Evolutionary conservation across 2,329 filamentous ascomycete species (phyloP), one percentile per base, ranked within the genome.

Genomic region (Sordariomycetes sp.): DNA sequence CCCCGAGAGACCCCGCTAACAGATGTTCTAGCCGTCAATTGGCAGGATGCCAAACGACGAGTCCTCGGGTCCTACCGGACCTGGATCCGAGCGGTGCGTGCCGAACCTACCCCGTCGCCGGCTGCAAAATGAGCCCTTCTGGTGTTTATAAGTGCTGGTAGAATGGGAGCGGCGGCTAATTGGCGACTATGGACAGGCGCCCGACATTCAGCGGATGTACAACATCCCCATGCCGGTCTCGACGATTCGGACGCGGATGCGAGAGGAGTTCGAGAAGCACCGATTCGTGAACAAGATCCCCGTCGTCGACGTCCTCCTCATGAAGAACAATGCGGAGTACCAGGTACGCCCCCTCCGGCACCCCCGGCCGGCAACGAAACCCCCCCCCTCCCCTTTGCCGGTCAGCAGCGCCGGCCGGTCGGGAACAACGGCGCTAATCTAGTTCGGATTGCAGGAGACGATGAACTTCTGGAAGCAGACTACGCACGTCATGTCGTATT

Each of bases 401-500:
- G 39, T n/a, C n/a, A 2, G 5, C 17, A 45, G n/a, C 3, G 39
- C 39, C 10, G 13, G 10, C 39, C 6, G 15, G 39, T 3, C 15
- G 15, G 39, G n/a, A 45, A 17, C 39, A 7, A 45, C 15, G 39
- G 13, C 25, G 22, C 48, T 53, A 24, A 53, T 45, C 50, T 36
- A 53, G 58, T 20, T 52, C 12, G 55, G 50, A 34, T 22, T 57
- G 58, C 65, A 96, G 91, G 94, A 99, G 80, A 99, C 89, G 57
- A 84, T 99, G 79, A 99, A 99, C 77, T 99, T 88, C 80, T 99
- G 94, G 94, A 96, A 96, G 75, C 94, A 99, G 74, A 80, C 91
- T 61, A 88, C 88, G 62, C 94, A 99, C 71, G 81, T 99, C 64
- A 90, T 99, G 81, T 90, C 94, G 66, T 99, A 96, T 74, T 99